A percentile compares a stretch with the other conserved stretches of the same genome.
phyloP scores from a whole-genome alignment of 169 alveolate genomes.

The Plasmodium yoelii region DNA sequence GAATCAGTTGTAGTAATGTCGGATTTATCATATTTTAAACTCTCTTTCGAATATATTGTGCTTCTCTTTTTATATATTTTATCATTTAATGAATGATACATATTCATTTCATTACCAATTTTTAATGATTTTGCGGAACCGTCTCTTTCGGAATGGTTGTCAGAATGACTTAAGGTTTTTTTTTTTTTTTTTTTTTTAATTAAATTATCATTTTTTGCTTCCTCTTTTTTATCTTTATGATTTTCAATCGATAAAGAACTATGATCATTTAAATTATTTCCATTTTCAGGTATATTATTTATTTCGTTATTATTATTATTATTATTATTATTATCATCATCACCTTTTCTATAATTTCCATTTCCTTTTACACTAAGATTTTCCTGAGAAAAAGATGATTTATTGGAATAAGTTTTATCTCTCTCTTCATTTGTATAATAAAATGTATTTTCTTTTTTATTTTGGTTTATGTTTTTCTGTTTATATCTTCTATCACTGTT shows the following conservation, averaged over 20 bases:
- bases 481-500: background rate
- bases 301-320: background rate
- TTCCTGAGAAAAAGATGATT: conserved; percentile 9
- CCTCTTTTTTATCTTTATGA: conserved; percentile 7
- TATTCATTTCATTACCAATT: conserved; percentile 16
- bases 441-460: conserved; percentile 14
- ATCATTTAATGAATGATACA: conserved; percentile 32
- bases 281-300: conserved; percentile 3
- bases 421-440: conserved; percentile 23
- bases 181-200: conserved; percentile 5
- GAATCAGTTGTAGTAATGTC: conserved; percentile 75
- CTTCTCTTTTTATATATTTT: conserved; percentile 15
- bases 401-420: background rate
- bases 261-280: conserved; percentile 18
- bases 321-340: no score
- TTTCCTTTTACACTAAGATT: conserved; percentile 3
- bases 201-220: conserved; percentile 10
- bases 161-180: background rate
- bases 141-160: no score
- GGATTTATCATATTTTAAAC: conserved; percentile 23
- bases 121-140: conserved; percentile 2
- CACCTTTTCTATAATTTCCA: conserved; percentile 11
- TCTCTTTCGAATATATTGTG: background rate
- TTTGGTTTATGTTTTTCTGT: conserved; percentile 13
- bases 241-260: conserved; percentile 23